These are phyloP conservation scores for Boletus coffeatus DNA, from an alignment of 1,284 basidiomycete genomes.

Conservation along the genomic window DNA sequence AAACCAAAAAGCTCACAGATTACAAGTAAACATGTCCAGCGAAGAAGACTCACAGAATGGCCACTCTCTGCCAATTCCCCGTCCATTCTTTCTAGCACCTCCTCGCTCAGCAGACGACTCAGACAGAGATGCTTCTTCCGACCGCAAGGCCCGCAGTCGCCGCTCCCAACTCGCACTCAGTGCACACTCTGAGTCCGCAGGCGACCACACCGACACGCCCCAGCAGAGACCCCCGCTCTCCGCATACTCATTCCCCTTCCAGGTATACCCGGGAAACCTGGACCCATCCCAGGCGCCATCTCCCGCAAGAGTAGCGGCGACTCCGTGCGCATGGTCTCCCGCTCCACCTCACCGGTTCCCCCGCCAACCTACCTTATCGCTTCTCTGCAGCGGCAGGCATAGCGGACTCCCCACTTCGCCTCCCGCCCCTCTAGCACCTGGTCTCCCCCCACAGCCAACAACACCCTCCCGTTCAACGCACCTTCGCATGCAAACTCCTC, in stretches of 20 bases:
- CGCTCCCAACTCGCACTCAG: slow-evolving; percentile 27
- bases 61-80: slow-evolving; percentile 13
- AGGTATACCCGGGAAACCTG: slow-evolving; percentile 56
- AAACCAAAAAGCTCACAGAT: background rate
- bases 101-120: slow-evolving; percentile 22
- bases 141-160: slow-evolving; percentile 23
- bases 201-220: slow-evolving; percentile 2
- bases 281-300: slow-evolving; percentile 42
- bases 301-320: slow-evolving; percentile 32
- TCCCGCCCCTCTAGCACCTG: slow-evolving; percentile 59
- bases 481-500: slow-evolving; percentile 33
- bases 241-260: slow-evolving; percentile 49
- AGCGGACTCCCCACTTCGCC: slow-evolving; percentile 31
- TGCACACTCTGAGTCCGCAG: slow-evolving; percentile 5
- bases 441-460: slow-evolving; percentile 41
- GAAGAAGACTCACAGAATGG: slow-evolving; percentile 26
- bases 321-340: slow-evolving; percentile 28
- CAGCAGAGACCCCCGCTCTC: slow-evolving; percentile 38
- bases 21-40: slow-evolving; percentile 16
- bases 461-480: slow-evolving; percentile 24
- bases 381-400: slow-evolving; percentile 24
- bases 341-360: slow-evolving; percentile 11
- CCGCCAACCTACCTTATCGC: slow-evolving; percentile 38
- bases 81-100: slow-evolving; percentile 24
- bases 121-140: slow-evolving; percentile 18